Base-by-base conservation (phyloP, 352 stramenopile species). In the Phytophthora quininea region DNA sequence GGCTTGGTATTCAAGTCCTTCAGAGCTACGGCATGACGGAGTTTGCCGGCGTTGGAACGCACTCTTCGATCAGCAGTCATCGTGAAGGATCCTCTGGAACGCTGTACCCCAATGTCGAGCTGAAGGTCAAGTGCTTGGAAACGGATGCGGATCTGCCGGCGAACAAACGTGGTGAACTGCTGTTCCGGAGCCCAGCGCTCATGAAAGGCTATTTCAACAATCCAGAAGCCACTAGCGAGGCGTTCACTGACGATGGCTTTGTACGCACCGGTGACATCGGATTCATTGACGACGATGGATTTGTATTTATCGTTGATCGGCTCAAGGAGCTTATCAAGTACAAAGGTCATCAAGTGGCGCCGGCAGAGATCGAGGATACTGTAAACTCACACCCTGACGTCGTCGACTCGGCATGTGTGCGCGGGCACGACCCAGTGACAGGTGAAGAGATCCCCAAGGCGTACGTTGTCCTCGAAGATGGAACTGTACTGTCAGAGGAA, bases 261-360 rank as follows among this genome's bases (percentile, higher is more conserved):
- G 19, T 24, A 24, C 19, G 19, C 19, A 24, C 19, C 19, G 19
- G 19, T n/a, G 94, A 98, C 74, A 74, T 98, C 30, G 90, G 79
- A 4, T 86, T 91, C 55, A 91, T 97, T 58, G 92, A 98, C 61
- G 82, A 95, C 35, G 87, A 97, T 38, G 91, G 90, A 0, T 97
- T 79, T 62, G 84, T 24, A 24, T 24, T 24, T 24, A 24, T 24
- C 19, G 19, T 24, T 24, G 19, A 24, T 24, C 19, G 19, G 19
- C 19, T 98, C 27, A 98, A 98, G 79, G 92, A 98, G 67, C 71
- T 98, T 2, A 98, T 98, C 73, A 98, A 98, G 73, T 92, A 96
- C 58, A 96, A 96, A 24, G 19, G 19, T 24, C 19, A 24, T 24
- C 19, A 24, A 24, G 19, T 24, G 19, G 19, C 19, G 19, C 19